These are phyloP conservation scores for Didymella arachidicola DNA, from an alignment of 2,329 filamentous ascomycete genomes.

Conservation along the genomic window DNA sequence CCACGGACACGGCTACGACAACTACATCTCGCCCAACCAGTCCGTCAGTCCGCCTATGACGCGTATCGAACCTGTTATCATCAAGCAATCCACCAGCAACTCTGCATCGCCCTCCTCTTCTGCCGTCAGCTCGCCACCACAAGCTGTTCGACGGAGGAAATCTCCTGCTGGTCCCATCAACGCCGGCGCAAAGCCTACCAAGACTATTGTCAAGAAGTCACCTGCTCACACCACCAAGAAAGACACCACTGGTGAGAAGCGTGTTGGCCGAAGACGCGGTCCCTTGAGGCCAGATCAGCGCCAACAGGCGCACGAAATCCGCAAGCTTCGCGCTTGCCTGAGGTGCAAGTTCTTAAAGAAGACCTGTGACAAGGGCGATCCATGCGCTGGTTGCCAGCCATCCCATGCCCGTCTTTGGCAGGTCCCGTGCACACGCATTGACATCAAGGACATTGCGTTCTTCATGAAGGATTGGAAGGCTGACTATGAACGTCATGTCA, in stretches of 20 bases:
- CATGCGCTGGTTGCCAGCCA: constrained; percentile 92
- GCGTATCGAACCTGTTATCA: constrained; percentile 72
- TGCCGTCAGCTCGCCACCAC: constrained; percentile 61
- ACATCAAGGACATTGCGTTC: constrained; percentile 97
- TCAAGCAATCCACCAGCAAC: constrained; percentile 69
- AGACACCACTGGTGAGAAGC: constrained; percentile 81
- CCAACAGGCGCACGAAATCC: constrained; percentile 95
- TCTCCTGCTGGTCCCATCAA: constrained; percentile 61
- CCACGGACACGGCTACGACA: constrained; percentile 42
- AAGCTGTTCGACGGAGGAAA: constrained; percentile 68
- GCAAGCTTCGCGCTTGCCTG: constrained; percentile 90
- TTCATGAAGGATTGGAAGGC: constrained; percentile 99
- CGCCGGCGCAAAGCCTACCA: constrained; percentile 73
- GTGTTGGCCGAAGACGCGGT: constrained; percentile 87
- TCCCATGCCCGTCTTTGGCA: constrained; percentile 96
- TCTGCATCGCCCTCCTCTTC: constrained; percentile 67
- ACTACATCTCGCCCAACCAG: constrained; percentile 54
- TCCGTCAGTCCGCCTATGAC: constrained; percentile 73
- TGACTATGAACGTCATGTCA: constrained; percentile 91
- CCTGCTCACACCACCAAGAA: constrained; percentile 74
- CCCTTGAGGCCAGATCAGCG: constrained; percentile 91
- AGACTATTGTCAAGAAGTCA: constrained; percentile 81
- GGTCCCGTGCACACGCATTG: constrained; percentile 95
- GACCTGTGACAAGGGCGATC: constrained; percentile 97
- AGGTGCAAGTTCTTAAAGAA: constrained; percentile 99